Evolutionary conservation across 1,284 basidiomycete species (phyloP).

Genomic region (Tremellales sp.): DNA sequence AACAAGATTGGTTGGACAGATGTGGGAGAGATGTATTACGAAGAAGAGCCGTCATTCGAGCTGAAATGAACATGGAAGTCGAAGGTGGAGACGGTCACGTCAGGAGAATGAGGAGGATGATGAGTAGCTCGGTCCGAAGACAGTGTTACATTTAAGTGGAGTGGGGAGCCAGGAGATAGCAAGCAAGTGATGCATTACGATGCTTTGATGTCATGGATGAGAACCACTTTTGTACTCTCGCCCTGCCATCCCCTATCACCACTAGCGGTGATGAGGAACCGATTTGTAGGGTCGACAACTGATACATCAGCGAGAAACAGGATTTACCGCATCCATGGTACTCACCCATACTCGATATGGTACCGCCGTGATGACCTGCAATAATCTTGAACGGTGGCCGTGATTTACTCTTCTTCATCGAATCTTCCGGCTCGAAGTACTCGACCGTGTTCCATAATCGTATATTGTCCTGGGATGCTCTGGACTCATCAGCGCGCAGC

Average conservation of each 20-base stretch:
- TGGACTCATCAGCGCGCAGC: constrained; percentile 39
- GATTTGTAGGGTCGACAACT: constrained; percentile 82
- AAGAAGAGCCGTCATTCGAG: constrained; percentile 18
- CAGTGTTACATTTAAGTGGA: too few relatives aligned
- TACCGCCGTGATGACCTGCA: constrained; percentile 92
- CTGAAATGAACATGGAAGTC: background rate
- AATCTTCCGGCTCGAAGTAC: constrained; percentile 61
- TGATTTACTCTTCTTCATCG: constrained; percentile 53
- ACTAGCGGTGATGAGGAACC: constrained; percentile 84
- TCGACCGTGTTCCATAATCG: constrained; percentile 89
- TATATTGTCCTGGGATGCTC: constrained; percentile 89
- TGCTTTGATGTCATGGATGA: constrained; percentile 78
- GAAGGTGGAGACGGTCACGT: too few relatives aligned
- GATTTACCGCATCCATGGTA: constrained; percentile 9
- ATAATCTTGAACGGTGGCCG: constrained; percentile 86
- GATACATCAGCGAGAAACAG: constrained; percentile 5
- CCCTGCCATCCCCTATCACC: constrained; percentile 95
- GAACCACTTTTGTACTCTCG: constrained; percentile 78
- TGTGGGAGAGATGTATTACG: constrained; percentile 27
- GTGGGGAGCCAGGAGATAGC: too few relatives aligned
- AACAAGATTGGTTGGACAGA: constrained; percentile 37
- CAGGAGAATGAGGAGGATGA: too few relatives aligned
- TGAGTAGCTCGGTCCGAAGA: too few relatives aligned
- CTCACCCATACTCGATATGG: constrained; percentile 83
- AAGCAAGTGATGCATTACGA: too few relatives aligned